phyloP scores from a whole-genome alignment of 768 basidiomycete species.

The Suillus clintonianus region DNA sequence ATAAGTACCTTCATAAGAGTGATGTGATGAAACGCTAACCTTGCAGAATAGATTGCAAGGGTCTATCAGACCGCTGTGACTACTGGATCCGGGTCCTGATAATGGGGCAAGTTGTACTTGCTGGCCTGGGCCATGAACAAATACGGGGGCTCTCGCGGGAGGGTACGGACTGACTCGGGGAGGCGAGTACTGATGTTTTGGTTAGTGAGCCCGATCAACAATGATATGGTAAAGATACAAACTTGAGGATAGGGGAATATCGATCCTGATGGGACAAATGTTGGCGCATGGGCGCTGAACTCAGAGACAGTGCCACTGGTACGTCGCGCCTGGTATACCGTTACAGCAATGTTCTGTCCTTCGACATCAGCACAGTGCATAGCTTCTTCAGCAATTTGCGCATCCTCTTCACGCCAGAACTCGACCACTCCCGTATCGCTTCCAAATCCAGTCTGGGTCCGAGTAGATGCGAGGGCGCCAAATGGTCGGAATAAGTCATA shows the following conservation, averaged over 20 bases:
- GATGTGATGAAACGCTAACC: slow-evolving; percentile 39
- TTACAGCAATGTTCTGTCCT: slow-evolving; percentile 83
- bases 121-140: slow-evolving; percentile 87
- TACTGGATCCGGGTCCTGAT: slow-evolving; percentile 72
- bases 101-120: slow-evolving; percentile 84
- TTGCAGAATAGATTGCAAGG: slow-evolving; percentile 92
- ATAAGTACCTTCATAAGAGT: slow-evolving; percentile 5
- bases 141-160: slow-evolving; percentile 44
- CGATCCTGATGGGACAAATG: slow-evolving; percentile 75
- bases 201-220: slow-evolving; percentile 3
- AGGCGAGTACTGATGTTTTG: slow-evolving; percentile 58
- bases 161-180: slow-evolving; percentile 58
- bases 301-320: slow-evolving; percentile 56
- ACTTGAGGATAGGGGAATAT: slow-evolving; percentile 66
- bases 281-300: slow-evolving; percentile 72
- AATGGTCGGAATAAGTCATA: slow-evolving; percentile 86
- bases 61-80: slow-evolving; percentile 86
- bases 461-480: slow-evolving; percentile 80
- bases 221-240: slow-evolving; percentile 33
- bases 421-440: slow-evolving; percentile 79
- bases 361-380: slow-evolving; percentile 85
- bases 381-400: slow-evolving; percentile 72
- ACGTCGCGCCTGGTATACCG: slow-evolving; percentile 70
- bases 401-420: slow-evolving; percentile 88
- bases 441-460: slow-evolving; percentile 73